Evolutionary conservation across 495 filamentous ascomycete genomes (phyloP).

Genomic region (Venustampulla echinocandica): DNA sequence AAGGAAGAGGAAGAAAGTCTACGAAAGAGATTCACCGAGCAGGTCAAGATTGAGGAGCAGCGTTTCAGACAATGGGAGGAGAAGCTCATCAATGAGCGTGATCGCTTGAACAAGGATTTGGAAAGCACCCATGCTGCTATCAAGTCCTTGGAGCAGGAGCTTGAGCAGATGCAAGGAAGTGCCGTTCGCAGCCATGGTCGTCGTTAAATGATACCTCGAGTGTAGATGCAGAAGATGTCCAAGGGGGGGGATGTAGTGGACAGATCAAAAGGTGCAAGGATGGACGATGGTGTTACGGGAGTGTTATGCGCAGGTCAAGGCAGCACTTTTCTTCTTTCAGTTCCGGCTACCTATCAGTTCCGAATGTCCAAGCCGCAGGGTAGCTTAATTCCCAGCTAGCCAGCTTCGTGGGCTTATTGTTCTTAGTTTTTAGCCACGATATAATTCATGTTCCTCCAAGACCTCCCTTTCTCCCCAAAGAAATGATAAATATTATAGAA

Average conservation of each 20-base stretch:
- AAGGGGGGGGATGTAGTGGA: background rate
- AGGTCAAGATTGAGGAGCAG: constrained; percentile 99
- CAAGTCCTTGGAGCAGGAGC: constrained; percentile 88
- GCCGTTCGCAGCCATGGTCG: constrained; percentile 90
- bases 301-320: constrained; percentile 15
- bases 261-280: too few relatives aligned
- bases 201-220: constrained; percentile 49
- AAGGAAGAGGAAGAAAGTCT: constrained; percentile 98
- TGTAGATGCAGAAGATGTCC: background rate
- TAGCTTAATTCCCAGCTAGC: constrained; percentile 13
- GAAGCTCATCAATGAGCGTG: constrained; percentile 95
- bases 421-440: constrained; percentile 33
- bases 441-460: constrained; percentile 33
- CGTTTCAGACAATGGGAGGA: constrained; percentile 99
- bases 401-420: constrained; percentile 11
- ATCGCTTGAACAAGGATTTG: constrained; percentile 97
- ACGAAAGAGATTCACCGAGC: constrained; percentile 97
- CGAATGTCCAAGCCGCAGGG: constrained; percentile 1
- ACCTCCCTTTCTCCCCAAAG: background rate
- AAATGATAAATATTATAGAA: too few relatives aligned
- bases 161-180: constrained; percentile 88
- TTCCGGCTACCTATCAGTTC: background rate
- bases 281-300: constrained; percentile 2
- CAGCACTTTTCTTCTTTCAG: constrained; percentile 16
- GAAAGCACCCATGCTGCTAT: constrained; percentile 96